Evolutionary conservation across 2,329 filamentous ascomycete species (phyloP).

Genomic region (Apiospora marii): DNA sequence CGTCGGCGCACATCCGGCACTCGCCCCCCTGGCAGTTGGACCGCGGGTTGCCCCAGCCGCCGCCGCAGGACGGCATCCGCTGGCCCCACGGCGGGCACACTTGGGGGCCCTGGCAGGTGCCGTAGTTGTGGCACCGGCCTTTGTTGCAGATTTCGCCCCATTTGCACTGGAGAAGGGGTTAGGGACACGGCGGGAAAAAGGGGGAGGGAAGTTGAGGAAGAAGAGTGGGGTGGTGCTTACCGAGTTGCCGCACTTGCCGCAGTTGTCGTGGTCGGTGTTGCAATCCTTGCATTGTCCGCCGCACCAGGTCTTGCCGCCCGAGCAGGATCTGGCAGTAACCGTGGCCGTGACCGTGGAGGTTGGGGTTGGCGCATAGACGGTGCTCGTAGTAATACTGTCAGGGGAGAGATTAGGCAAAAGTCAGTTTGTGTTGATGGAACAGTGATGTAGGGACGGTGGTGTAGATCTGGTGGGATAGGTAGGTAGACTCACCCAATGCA

Average conservation of each 20-base stretch:
- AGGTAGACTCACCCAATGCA: neutral
- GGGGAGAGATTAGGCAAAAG: neutral
- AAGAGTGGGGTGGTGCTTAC: neutral
- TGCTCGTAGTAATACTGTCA: neutral
- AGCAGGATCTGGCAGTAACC: neutral
- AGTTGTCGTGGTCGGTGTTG: neutral
- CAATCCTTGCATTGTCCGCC: neutral
- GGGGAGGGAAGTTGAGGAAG: neutral
- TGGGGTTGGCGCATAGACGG: neutral
- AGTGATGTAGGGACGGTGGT: neutral
- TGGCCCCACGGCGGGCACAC: neutral
- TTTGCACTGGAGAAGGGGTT: neutral
- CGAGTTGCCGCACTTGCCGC: neutral
- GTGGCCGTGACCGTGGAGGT: neutral
- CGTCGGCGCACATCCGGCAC: constrained; percentile 2
- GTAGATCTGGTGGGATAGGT: too few species aligned
- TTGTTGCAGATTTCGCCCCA: neutral
- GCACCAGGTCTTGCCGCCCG: neutral
- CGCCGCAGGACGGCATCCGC: neutral
- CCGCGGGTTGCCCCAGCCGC: neutral
- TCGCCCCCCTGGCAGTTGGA: neutral
- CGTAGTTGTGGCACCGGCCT: neutral
- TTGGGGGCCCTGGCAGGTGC: neutral
- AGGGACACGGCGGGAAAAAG: neutral
- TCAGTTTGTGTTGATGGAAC: neutral